Percentiles rank a stretch among this genome's conserved stretches.
phyloP scores from a whole-genome alignment of 2,329 filamentous ascomycete genomes.

The Iodosphaeria phyllophila region DNA sequence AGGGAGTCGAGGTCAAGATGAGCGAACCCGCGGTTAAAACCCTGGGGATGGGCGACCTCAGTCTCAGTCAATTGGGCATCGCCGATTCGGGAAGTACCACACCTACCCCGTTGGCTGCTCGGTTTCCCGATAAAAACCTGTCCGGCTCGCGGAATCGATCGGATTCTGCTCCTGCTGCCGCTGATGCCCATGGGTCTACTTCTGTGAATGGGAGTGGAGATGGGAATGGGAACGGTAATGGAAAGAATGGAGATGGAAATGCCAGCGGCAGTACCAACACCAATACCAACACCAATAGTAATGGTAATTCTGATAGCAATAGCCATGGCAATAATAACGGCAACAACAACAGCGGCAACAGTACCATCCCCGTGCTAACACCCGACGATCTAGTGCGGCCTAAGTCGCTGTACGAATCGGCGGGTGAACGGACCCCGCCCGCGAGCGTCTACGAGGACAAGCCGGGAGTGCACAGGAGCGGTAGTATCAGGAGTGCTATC shows the following conservation, averaged over 20 bases:
- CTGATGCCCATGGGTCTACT: no score
- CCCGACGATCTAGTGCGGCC: constrained; percentile 17
- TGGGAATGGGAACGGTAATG: no score
- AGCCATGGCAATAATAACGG: no score
- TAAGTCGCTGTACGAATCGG: constrained; percentile 30
- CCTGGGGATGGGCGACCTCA: constrained; percentile 73
- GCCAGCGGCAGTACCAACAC: no score
- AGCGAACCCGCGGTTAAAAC: constrained; percentile 67
- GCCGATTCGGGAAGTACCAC: constrained; percentile 34
- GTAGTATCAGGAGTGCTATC: constrained; percentile 46
- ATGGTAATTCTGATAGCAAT: no score
- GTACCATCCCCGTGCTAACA: no score
- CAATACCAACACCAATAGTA: no score
- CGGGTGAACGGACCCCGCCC: constrained; percentile 46
- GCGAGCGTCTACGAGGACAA: constrained; percentile 48
- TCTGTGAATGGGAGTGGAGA: no score
- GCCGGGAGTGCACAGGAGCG: constrained; percentile 37
- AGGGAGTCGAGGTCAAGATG: constrained; percentile 19
- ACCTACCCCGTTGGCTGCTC: constrained; percentile 37
- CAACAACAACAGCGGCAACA: no score
- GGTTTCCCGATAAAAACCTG: constrained; percentile 26
- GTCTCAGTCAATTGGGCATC: constrained; percentile 75
- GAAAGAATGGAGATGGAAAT: no score
- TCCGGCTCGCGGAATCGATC: constrained; percentile 29
- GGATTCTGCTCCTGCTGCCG: constrained; percentile 39